Evolutionary conservation across 1,139 yeast genomes (phyloP).

Genomic region (Kluyveromyces marxianus): DNA sequence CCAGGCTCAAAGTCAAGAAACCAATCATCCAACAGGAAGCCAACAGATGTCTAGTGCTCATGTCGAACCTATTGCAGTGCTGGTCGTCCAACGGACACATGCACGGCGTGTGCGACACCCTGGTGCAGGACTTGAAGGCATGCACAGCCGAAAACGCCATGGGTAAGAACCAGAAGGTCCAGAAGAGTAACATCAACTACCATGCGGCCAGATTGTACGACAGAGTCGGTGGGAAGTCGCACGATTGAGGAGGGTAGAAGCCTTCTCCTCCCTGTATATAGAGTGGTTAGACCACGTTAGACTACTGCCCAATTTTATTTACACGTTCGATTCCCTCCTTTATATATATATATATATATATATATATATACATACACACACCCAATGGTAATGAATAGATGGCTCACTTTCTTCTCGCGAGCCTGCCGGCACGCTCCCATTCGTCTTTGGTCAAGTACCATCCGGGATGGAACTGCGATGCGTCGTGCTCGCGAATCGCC

Average conservation of each 20-base stretch:
- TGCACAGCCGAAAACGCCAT: slow-evolving; percentile 33
- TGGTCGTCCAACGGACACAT: slow-evolving; percentile 97
- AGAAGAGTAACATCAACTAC: slow-evolving; percentile 49
- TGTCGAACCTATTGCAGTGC: slow-evolving; percentile 83
- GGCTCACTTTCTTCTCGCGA: not conserved
- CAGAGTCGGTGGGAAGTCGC: slow-evolving; percentile 67
- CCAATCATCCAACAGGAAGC: slow-evolving; percentile 50
- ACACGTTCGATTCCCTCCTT: too few relatives aligned
- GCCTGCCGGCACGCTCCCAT: slow-evolving; percentile 28
- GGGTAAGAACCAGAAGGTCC: slow-evolving; percentile 22
- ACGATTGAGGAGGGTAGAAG: slow-evolving; percentile 40
- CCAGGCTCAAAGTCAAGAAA: slow-evolving; percentile 64
- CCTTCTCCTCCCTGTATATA: not conserved
- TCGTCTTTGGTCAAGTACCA: slow-evolving; percentile 29
- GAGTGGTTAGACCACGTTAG: not conserved
- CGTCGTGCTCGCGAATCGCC: slow-evolving; percentile 3
- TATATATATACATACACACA: not conserved
- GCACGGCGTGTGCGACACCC: slow-evolving; percentile 50
- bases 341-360: too few relatives aligned
- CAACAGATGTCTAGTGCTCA: slow-evolving; percentile 68
- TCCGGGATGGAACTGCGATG: slow-evolving; percentile 25
- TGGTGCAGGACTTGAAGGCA: slow-evolving; percentile 50
- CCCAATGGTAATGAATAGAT: too few relatives aligned
- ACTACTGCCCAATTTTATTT: not conserved
- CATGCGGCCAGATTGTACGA: slow-evolving; percentile 79